Evolutionary conservation across 192 early-diverging fungal genomes (phyloP), one percentile per base, ranked within the genome.

Genomic region (Diversispora eburnea): DNA sequence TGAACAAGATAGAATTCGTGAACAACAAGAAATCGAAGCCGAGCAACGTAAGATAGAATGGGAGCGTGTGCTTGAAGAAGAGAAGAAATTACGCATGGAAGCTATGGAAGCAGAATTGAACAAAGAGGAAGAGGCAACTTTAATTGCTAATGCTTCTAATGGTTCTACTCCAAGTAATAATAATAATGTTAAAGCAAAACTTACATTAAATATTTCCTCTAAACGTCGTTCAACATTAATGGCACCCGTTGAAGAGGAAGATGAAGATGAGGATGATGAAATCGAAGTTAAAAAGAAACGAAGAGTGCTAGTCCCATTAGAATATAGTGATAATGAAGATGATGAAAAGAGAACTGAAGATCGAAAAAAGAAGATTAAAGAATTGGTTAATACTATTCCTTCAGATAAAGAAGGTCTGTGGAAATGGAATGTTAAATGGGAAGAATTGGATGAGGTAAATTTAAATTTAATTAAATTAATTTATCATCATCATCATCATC

Each of bases 381-480:
- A 87, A 2, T 76, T 95, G 17, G 86, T 94, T 20, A 83, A 80
- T 47, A 78, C 78, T 13, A 91, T 95, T 70, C 93, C 93, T 8
- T 82, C 90, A 0, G 90, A 88, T 19, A 77, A 85, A 68, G 80
- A 91, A 47, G 88, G 83, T 5, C 64, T 95, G 43, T 92, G 86
- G 85, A 84, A 65, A 1, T 95, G 89, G 88, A 76, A 82, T 22
- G 82, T 95, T 6, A 85, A 90, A 61, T 95, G 94, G 94, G 85
- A 92, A 41, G 85, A 83, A 68, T 64, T 94, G 63, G 86, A 91
- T 64, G 85, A 89, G 56, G 91, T 91, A 76, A 78, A 72, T 76
- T 76, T 0, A 67, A 79, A n/a, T 22, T 58, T 58, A 5, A 15
- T 55, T 55, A 55, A 22, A 7, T 58, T 4, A 20, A n/a, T 2